Conservation (phyloP, 768 basidiomycete species). For the Naganishia randhawae region DNA sequence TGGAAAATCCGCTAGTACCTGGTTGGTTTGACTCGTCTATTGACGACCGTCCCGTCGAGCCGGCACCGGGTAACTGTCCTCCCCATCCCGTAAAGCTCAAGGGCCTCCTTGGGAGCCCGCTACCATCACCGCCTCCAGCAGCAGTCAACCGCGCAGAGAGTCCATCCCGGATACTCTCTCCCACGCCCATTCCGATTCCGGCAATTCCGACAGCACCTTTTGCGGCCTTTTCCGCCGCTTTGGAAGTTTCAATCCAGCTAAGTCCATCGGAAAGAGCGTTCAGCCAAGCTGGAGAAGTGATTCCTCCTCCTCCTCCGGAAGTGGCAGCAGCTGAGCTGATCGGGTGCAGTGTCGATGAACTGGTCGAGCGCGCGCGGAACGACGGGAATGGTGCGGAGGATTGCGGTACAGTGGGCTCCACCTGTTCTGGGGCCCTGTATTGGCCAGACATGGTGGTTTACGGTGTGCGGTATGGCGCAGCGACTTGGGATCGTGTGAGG, state of each 20-base stretch:
- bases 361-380: slow-evolving; percentile 8
- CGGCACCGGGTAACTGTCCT: not conserved
- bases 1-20: not conserved
- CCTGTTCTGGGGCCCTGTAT: too few species aligned
- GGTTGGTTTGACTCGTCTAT: slow-evolving; percentile 8
- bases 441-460: not conserved
- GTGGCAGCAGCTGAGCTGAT: not conserved
- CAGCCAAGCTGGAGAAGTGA: slow-evolving; percentile 24
- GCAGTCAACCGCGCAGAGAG: slow-evolving; percentile 15
- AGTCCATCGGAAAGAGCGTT: slow-evolving; percentile 29
- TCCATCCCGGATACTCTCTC: slow-evolving; percentile 21
- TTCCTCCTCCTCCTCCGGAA: not conserved
- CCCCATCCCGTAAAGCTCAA: not conserved
- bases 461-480: not conserved
- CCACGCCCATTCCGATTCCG: slow-evolving; percentile 13
- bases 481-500: not conserved
- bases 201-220: slow-evolving; percentile 22
- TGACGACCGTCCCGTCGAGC: slow-evolving; percentile 9
- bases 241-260: slow-evolving; percentile 30
- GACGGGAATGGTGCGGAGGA: slow-evolving; percentile 6
- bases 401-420: not conserved
- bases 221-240: slow-evolving; percentile 24
- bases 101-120: not conserved
- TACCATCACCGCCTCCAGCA: slow-evolving; percentile 11
- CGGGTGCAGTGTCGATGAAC: slow-evolving; percentile 11